phyloP scores from a whole-genome alignment of 202 grass and related monocot species.

The Miscanthus sacchariflorus region DNA sequence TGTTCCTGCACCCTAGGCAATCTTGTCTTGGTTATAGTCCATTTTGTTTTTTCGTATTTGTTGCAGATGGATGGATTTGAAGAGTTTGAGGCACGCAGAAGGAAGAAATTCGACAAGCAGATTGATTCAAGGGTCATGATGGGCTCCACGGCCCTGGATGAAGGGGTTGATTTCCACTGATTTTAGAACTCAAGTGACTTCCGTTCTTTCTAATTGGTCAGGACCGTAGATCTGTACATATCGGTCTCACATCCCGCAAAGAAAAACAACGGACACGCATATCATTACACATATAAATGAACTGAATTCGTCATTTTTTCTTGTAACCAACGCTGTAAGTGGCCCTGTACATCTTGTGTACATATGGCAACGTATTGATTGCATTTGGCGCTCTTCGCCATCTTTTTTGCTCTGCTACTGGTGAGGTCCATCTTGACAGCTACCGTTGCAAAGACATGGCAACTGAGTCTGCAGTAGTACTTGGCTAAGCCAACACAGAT shows the following conservation, averaged over 20 bases:
- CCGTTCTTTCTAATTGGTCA: conserved; percentile 24
- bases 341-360: not conserved
- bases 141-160: conserved; percentile 77
- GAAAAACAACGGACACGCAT: not conserved
- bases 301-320: not conserved
- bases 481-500: not conserved
- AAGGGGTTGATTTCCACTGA: conserved; percentile 80
- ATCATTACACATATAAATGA: not conserved
- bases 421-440: not conserved
- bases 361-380: conserved; percentile 13
- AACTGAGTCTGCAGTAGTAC: not conserved
- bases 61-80: conserved; percentile 89
- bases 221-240: conserved; percentile 45
- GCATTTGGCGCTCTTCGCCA: not conserved
- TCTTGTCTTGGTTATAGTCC: conserved; percentile 21
- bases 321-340: not conserved
- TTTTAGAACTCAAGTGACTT: not conserved
- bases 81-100: conserved; percentile 85
- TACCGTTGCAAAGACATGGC: conserved; percentile 6
- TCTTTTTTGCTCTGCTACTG: not conserved
- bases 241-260: not conserved
- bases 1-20: conserved; percentile 28
- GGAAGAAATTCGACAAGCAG: conserved; percentile 94
- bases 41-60: not conserved
- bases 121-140: conserved; percentile 97